phyloP scores from a whole-genome alignment of 1,284 basidiomycete species.

The Coniferiporia sulphurascens region DNA sequence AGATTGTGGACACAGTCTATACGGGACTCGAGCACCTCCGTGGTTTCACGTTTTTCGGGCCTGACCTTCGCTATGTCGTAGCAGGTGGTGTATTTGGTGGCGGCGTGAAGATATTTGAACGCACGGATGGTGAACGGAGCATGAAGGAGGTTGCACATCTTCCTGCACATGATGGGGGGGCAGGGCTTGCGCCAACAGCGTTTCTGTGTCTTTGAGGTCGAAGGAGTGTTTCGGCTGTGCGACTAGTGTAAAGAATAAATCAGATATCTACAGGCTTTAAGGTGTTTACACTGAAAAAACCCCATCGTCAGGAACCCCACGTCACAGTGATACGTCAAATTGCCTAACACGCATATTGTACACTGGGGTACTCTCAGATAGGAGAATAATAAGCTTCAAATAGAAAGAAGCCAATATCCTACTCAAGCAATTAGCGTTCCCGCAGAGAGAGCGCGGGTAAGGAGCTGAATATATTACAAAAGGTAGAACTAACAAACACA shows the following conservation, averaged over 20 bases:
- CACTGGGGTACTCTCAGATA: no score
- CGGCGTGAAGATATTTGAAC: slow-evolving; percentile 32
- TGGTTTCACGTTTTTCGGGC: slow-evolving; percentile 27
- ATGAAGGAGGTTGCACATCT: slow-evolving; percentile 24
- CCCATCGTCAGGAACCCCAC: no score
- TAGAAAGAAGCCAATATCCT: no score
- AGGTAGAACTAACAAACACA: no score
- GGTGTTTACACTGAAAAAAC: no score
- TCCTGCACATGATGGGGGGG: neutral
- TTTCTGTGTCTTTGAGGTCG: slow-evolving; percentile 3
- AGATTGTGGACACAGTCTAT: slow-evolving; percentile 25
- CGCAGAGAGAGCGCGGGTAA: no score
- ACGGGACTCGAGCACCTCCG: slow-evolving; percentile 30
- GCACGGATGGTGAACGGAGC: slow-evolving; percentile 22
- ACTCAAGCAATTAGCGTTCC: no score
- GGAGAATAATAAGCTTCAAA: no score
- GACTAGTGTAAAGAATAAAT: neutral
- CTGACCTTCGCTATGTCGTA: slow-evolving; percentile 26
- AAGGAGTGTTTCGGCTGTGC: neutral
- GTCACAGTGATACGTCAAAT: no score
- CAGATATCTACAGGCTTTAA: no score
- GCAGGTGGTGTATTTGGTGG: slow-evolving; percentile 29
- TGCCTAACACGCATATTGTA: no score
- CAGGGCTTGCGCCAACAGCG: slow-evolving; percentile 3
- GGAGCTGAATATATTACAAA: no score